Base-by-base conservation (phyloP, 108 stramenopile genomes). In the Stephanodiscus triporus region DNA sequence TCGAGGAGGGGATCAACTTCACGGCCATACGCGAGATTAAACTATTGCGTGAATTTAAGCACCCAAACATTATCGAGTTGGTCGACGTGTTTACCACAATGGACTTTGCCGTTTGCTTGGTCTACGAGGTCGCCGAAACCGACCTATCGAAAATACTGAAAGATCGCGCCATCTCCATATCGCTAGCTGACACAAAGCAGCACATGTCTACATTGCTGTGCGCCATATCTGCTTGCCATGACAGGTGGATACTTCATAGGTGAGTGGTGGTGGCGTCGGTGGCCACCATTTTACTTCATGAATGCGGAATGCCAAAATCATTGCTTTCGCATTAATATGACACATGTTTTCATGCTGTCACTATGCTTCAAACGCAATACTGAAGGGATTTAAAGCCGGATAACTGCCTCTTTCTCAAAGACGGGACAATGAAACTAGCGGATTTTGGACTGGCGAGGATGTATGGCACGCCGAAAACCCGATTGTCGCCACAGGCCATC, bases 11-110 rank as follows among this genome's bases (percentile, higher is more conserved):
- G 10, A 88, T 95, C 62, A 96, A 97, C 85, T 97, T 97, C 72
- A 97, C 96, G 11, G 96, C 96, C 54, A 84, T 98, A 17, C 87
- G 97, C 36, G 97, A 98, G 79, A 97, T 98, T 77, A 98, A 98
- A 78, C 72, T 98, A 23, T 58, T 98, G 51, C 83, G 95, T 45
- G 93, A 97, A 68, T 96, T 98, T 69, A 89, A 91, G 57, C 97
- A 98, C 65, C 93, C 95, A 58, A 95, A 97, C 64, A 87, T 97
- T 27, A 93, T 97, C 56, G 93, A 95, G 61, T 78, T 96, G 42
- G 90, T 92, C 23, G 92, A 97, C 74, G 88, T 87, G 8, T 97
- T 97, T 63, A 89, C 90, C 4, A 94, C 92, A 10, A 75, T 88
- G 9, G 96, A 96, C 68, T 78, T 82, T 80, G 91, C 89, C 20